Conservation (phyloP, 306 rosid species). For the Medicago truncatula region MtrunA17r5.0-ANR NC_053049.1:44118001-44118500, state of each 20-base stretch:
- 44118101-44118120: background rate
- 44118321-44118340: slow-evolving; percentile 28
- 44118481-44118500: slow-evolving; percentile 49
- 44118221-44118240: background rate
- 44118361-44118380: slow-evolving; percentile 63
- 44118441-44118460: slow-evolving; percentile 54
- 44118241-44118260: slow-evolving; percentile 7
- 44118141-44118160: background rate
- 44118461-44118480: slow-evolving; percentile 49
- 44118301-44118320: slow-evolving; percentile 39
- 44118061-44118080: background rate
- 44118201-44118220: background rate
- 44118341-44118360: slow-evolving; percentile 34
- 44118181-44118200: background rate
- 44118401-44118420: slow-evolving; percentile 54
- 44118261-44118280: slow-evolving; percentile 23
- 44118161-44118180: background rate
- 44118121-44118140: background rate
- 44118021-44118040: no score
- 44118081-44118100: background rate
- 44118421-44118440: slow-evolving; percentile 50
- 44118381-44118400: slow-evolving; percentile 76
- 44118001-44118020: background rate
- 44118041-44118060: background rate
- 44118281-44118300: slow-evolving; percentile 13